Evolutionary conservation across 495 filamentous ascomycete genomes (phyloP), one percentile per base, ranked within the genome.

Genomic region (Daldinia vernicosa): DNA sequence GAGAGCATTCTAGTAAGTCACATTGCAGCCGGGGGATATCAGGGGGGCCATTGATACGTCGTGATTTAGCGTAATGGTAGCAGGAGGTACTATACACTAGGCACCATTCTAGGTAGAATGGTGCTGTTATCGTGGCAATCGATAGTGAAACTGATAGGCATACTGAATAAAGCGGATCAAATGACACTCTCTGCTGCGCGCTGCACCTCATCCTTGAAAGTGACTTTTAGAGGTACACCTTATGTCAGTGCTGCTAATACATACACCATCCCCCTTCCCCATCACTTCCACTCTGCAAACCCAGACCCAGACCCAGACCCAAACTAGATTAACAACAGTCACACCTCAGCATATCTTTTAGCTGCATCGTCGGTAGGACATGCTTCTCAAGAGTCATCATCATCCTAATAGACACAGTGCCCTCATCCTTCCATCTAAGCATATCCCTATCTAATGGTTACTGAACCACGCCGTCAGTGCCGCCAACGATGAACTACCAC

Each of bases 401-500:
- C 53, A 39, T 39, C 27, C n/a, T 40, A 53, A 28, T 24, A 30
- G 5, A 15, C 45, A 58, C 32, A 35, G 45, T 33, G 52, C 27
- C 45, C 33, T 57, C 51, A 68, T 70, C 50, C 43, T 63, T 43
- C 33, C 14, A 59, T 65, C 52, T 39, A 14, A 57, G 33, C 33
- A 11, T 37, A 35, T 59, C 17, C 22, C 33, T n/a, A 55, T 5
- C 26, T 52, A 53, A 32, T 12, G 14, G 45, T 52, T 61, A 54
- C 60, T 40, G 35, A 32, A 43, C 59, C 33, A 65, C 69, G 35
- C 65, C 70, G 37, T 52, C 68, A 63, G 70, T 70, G 47, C 75
- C 66, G 72, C 43, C 68, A 69, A 68, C 67, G 70, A 69, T 67
- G 58, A 75, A 30, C 75, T 67, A 77, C 70, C 75, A 75, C 75